Base-by-base conservation (phyloP, 164 flowering plant genomes). In the Liquidambar formosana region DNA sequence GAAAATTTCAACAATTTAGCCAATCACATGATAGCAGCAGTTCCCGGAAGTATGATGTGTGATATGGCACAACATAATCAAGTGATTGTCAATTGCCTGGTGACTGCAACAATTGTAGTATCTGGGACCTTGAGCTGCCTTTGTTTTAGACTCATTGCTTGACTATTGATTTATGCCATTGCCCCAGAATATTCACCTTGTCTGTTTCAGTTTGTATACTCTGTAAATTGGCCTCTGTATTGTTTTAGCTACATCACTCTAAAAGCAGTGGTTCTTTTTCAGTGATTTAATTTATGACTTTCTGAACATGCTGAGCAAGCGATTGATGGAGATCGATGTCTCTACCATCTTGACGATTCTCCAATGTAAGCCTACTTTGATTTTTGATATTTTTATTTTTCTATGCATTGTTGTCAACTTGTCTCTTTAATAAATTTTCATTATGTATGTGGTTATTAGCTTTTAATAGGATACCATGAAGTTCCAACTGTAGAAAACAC, bases 201-300 rank as follows among this genome's bases (percentile, higher is more conserved):
- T 33, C 41, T 33, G 41, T 33, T 33, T 33, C 6, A 33, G 41
- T 33, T 6, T 33, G 63, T 59, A n/a, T 28, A 33, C 10, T 2
- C 63, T 33, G 8, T 11, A 59, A 33, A 5, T 23, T 59, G 10
- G 19, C 5, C 45, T 6, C 22, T 28, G 19, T 59, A n/a, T 4
- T 33, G 44, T 28, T 68, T 47, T 28, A 19, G 47, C 3, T n/a
- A 58, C 21, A 18, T 47, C 38, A 10, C 14, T 63, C 28, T 68
- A 43, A 68, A 51, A 46, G 43, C 19, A 22, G 13, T 16, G n/a
- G 48, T 26, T 58, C 66, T 64, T 73, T 64, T 76, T 48, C 93
- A 93, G 99, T 90, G 99, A 93, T 61, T 79, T 96, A 74, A 79
- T 93, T 68, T 93, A 86, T 78, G 99, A 93, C 76, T 92, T 93